Conservation (phyloP, 768 basidiomycete genomes). For the Calocybe cyanea region DNA sequence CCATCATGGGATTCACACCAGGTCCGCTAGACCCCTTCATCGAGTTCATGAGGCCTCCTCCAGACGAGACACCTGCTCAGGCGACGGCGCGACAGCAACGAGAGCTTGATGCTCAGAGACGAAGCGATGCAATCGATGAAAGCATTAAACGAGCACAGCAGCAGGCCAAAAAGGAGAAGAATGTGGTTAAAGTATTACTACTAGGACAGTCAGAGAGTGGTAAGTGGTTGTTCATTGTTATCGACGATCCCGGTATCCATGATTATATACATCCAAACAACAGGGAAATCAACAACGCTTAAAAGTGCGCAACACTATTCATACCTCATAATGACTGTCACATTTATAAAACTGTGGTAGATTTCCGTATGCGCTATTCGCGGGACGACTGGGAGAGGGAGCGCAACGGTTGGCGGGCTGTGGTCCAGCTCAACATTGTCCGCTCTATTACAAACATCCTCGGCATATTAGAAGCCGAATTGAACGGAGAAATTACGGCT, state of each 20-base stretch:
- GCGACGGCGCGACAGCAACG: conserved; percentile 41
- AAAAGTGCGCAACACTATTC: conserved; percentile 42
- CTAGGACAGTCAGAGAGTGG: conserved; percentile 69
- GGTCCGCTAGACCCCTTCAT: conserved; percentile 40
- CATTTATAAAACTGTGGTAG: conserved; percentile 30
- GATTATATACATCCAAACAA: neutral
- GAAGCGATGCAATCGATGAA: conserved; percentile 59
- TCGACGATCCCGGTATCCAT: neutral
- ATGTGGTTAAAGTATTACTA: conserved; percentile 52
- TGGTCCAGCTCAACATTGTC: conserved; percentile 79
- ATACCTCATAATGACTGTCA: neutral
- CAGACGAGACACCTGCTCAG: conserved; percentile 50
- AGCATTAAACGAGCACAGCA: conserved; percentile 46
- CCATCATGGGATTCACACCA: conserved; percentile 31
- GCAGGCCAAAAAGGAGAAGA: conserved; percentile 39
- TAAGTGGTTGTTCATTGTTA: conserved; percentile 24
- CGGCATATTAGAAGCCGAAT: conserved; percentile 52
- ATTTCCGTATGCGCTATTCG: conserved; percentile 71
- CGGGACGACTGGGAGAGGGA: conserved; percentile 61
- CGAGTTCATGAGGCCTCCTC: conserved; percentile 44
- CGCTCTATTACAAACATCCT: conserved; percentile 66
- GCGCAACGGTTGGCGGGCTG: conserved; percentile 69
- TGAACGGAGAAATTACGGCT: conserved; percentile 33
- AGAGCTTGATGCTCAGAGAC: conserved; percentile 44
- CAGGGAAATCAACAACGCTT: conserved; percentile 69